Evolutionary conservation across 2,329 filamentous ascomycete genomes (phyloP).

Genomic region (Hymenoscyphus fructigenus): DNA sequence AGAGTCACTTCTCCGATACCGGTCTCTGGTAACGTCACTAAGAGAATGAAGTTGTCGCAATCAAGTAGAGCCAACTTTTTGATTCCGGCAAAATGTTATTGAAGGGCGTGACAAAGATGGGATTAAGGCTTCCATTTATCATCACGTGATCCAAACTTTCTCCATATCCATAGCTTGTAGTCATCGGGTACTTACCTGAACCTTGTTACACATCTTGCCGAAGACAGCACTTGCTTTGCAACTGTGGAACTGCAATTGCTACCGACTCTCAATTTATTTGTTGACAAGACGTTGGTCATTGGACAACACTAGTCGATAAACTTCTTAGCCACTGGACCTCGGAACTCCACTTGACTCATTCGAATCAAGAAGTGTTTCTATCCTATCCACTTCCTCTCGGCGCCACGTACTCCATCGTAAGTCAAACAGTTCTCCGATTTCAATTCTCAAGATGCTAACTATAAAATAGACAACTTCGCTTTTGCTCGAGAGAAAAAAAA

Average conservation of each 20-base stretch:
- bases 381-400: constrained; percentile 4
- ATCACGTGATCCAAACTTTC: background rate
- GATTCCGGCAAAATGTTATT: background rate
- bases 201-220: background rate
- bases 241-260: background rate
- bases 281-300: background rate
- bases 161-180: background rate
- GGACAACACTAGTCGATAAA: background rate
- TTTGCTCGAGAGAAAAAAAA: background rate
- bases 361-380: background rate
- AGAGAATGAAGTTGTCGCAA: background rate
- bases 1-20: background rate
- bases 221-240: background rate
- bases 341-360: constrained; percentile 1
- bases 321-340: background rate
- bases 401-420: constrained; percentile 2
- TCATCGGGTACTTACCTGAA: background rate
- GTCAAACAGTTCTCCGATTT: background rate
- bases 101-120: background rate
- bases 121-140: too few relatives aligned
- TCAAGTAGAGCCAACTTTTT: background rate
- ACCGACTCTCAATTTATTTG: background rate
- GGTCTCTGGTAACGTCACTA: background rate
- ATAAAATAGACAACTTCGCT: background rate
- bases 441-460: background rate